Percentiles rank a stretch among this genome's conserved stretches.
These are phyloP conservation scores for Annulohypoxylon moriforme DNA, from an alignment of 495 filamentous ascomycete genomes.

Conservation along the genomic window DNA sequence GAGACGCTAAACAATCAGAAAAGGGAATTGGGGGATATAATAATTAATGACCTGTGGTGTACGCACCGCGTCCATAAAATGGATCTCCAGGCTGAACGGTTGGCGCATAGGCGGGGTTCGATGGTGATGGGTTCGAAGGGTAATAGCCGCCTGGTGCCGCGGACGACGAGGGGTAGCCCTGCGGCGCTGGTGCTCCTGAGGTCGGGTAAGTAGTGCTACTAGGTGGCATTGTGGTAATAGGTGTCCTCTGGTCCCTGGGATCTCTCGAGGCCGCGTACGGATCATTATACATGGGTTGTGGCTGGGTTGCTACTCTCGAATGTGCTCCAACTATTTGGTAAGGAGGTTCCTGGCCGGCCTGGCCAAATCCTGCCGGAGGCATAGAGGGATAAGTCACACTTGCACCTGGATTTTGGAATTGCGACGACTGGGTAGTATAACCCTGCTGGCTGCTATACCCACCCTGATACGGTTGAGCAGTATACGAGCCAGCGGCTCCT, in stretches of 20 bases:
- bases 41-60: slow-evolving; percentile 51
- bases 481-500: slow-evolving; percentile 48
- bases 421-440: slow-evolving; percentile 46
- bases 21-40: slow-evolving; percentile 35
- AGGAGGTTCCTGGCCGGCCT: slow-evolving; percentile 46
- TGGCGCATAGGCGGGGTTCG: slow-evolving; percentile 46
- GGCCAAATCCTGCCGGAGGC: slow-evolving; percentile 42
- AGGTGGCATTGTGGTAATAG: slow-evolving; percentile 47
- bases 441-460: slow-evolving; percentile 48
- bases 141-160: slow-evolving; percentile 44
- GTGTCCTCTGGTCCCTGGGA: slow-evolving; percentile 46
- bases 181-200: slow-evolving; percentile 46
- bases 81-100: slow-evolving; percentile 57
- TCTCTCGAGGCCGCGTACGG: slow-evolving; percentile 44
- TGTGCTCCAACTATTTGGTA: slow-evolving; percentile 48
- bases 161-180: slow-evolving; percentile 43
- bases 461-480: slow-evolving; percentile 46
- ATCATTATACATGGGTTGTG: slow-evolving; percentile 43
- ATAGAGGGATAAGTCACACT: slow-evolving; percentile 32
- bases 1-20: slow-evolving; percentile 66
- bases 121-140: slow-evolving; percentile 48
- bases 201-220: slow-evolving; percentile 48
- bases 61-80: slow-evolving; percentile 65
- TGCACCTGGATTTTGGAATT: slow-evolving; percentile 34
- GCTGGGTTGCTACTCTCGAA: slow-evolving; percentile 43